Evolutionary conservation across 257 asterid species (phyloP).

Genomic region (Petunia axillaris): DNA sequence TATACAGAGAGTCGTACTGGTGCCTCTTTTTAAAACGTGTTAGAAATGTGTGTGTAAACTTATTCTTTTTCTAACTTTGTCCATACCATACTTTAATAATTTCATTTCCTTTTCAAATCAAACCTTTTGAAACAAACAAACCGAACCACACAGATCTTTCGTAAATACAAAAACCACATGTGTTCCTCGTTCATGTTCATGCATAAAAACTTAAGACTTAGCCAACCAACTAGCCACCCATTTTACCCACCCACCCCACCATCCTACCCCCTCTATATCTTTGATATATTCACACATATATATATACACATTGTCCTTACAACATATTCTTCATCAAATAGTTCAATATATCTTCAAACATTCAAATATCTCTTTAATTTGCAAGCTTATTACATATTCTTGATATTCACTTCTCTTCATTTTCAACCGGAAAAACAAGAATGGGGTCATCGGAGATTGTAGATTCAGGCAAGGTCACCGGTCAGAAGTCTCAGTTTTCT

Average conservation of each 20-base stretch:
- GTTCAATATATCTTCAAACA: neutral
- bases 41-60: conserved; percentile 14
- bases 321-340: neutral
- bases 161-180: neutral
- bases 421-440: neutral
- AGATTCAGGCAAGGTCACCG: conserved; percentile 32
- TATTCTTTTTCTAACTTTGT: neutral
- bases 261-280: neutral
- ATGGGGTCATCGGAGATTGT: conserved; percentile 34
- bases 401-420: neutral
- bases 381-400: too few relatives aligned
- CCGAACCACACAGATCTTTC: neutral
- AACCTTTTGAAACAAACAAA: neutral
- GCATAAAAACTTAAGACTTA: too few relatives aligned
- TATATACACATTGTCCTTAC: neutral
- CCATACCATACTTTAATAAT: neutral
- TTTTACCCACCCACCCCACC: neutral
- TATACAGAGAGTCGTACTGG: neutral
- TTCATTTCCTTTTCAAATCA: neutral
- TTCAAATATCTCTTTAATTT: neutral
- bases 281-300: neutral
- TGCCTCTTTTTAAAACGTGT: neutral
- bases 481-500: conserved; percentile 34
- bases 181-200: neutral
- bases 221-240: neutral